phyloP scores from a whole-genome alignment of 768 basidiomycete genomes.

The Coprinopsis strossmayeri region DNA sequence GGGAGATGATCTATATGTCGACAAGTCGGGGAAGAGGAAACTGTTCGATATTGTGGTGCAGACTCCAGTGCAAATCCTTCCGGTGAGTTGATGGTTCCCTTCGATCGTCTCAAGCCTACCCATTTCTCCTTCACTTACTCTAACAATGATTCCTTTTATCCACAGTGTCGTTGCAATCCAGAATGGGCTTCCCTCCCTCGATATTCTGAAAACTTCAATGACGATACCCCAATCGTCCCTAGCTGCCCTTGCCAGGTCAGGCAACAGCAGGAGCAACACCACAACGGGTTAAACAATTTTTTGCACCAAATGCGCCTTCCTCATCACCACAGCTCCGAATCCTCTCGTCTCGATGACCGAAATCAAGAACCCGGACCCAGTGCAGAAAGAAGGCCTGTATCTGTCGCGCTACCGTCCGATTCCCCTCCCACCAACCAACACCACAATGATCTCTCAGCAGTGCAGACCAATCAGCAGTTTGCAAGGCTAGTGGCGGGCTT shows the following conservation, averaged over 20 bases:
- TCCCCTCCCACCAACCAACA: too few relatives aligned
- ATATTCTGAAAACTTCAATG: constrained; percentile 50
- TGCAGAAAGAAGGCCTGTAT: too few relatives aligned
- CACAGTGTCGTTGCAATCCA: constrained; percentile 73
- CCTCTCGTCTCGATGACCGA: too few relatives aligned
- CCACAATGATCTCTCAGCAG: neutral
- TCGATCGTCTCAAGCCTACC: neutral
- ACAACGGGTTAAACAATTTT: neutral
- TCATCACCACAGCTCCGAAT: neutral
- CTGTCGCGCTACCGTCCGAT: too few relatives aligned
- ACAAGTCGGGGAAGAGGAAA: constrained; percentile 71
- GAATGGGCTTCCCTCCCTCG: constrained; percentile 76
- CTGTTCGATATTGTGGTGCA: constrained; percentile 84
- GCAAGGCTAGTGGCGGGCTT: constrained; percentile 80
- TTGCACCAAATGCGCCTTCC: neutral
- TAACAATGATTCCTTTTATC: too few relatives aligned
- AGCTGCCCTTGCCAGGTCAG: constrained; percentile 41
- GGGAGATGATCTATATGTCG: constrained; percentile 60
- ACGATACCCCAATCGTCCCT: constrained; percentile 24
- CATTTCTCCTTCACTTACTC: too few relatives aligned
- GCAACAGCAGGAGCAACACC: neutral
- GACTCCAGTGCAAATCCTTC: constrained; percentile 80
- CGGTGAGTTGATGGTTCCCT: constrained; percentile 56
- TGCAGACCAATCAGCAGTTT: constrained; percentile 48
- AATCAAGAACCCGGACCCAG: too few relatives aligned